These are phyloP conservation scores for Globisporangium abappressorium DNA, from an alignment of 352 stramenopile genomes.

Conservation along the genomic window DNA sequence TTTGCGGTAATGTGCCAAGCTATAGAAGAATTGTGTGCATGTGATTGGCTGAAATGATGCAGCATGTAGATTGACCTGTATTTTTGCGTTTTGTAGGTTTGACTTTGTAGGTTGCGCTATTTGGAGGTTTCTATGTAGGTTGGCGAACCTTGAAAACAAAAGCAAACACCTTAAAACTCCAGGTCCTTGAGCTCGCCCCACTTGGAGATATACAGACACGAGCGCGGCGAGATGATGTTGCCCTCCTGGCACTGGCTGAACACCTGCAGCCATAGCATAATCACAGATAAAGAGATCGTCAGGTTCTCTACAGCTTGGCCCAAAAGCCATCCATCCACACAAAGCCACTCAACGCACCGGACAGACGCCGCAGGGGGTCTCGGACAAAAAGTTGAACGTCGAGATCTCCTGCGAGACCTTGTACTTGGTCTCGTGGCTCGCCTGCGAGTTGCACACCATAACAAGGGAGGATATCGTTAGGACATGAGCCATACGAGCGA, in stretches of 20 bases:
- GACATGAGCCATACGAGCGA: not conserved
- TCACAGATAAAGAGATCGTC: not conserved
- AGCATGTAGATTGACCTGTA: not conserved
- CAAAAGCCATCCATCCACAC: not conserved
- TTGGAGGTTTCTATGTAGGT: constrained; percentile 3
- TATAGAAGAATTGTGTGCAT: not conserved
- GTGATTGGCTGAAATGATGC: constrained; percentile 3
- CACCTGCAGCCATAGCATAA: constrained; percentile 37
- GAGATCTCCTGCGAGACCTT: constrained; percentile 86
- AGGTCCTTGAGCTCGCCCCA: constrained; percentile 89
- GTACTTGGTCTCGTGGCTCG: constrained; percentile 82
- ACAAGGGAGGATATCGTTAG: not conserved
- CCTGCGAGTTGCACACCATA: constrained; percentile 22
- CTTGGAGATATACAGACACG: constrained; percentile 90
- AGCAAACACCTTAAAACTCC: constrained; percentile 49
- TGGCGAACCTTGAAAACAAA: not conserved
- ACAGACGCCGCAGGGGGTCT: constrained; percentile 88
- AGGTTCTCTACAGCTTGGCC: not conserved
- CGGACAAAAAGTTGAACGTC: constrained; percentile 87
- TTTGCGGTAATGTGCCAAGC: not conserved
- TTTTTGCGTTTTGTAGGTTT: not conserved
- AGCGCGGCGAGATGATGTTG: constrained; percentile 89
- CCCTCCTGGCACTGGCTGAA: constrained; percentile 90
- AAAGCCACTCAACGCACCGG: constrained; percentile 43
- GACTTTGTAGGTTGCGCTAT: not conserved